A percentile compares a stretch with the other conserved stretches of the same genome.
phyloP scores from a whole-genome alignment of 2,329 filamentous ascomycete genomes.

The Aspergillus persii region DNA sequence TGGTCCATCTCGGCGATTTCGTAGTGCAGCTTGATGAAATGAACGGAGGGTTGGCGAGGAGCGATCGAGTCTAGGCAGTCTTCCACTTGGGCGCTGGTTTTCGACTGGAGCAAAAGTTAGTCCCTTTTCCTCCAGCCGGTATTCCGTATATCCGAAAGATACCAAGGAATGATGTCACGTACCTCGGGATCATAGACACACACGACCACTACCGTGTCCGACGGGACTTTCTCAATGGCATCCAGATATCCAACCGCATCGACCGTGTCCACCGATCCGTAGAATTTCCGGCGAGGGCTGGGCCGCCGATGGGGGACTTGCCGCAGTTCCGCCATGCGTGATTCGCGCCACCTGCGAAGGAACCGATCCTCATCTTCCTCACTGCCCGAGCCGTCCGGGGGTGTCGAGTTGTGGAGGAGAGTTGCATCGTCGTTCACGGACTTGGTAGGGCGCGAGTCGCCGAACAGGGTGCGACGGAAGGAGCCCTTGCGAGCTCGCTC shows the following conservation, averaged over 20 bases:
- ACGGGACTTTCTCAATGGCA: slow-evolving; percentile 83
- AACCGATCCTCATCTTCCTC: slow-evolving; percentile 76
- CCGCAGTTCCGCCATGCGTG: slow-evolving; percentile 75
- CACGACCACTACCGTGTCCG: slow-evolving; percentile 83
- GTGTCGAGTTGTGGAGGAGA: slow-evolving; percentile 24
- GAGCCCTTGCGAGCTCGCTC: slow-evolving; percentile 49
- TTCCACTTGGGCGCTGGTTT: slow-evolving; percentile 76
- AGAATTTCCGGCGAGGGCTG: slow-evolving; percentile 74
- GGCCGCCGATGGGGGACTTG: slow-evolving; percentile 63
- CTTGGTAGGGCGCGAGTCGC: slow-evolving; percentile 24
- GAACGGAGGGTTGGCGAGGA: slow-evolving; percentile 64
- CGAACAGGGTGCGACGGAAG: slow-evolving; percentile 45
- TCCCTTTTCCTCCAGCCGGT: neutral
- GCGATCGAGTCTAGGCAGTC: slow-evolving; percentile 74
- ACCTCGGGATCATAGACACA: slow-evolving; percentile 90
- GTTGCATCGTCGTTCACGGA: slow-evolving; percentile 22
- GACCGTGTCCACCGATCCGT: slow-evolving; percentile 76
- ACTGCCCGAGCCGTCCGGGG: slow-evolving; percentile 33
- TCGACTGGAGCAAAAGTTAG: slow-evolving; percentile 56
- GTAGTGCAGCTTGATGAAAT: slow-evolving; percentile 88
- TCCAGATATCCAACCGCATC: slow-evolving; percentile 93
- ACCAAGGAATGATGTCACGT: slow-evolving; percentile 35
- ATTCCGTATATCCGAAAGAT: neutral
- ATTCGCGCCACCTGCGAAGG: slow-evolving; percentile 80
- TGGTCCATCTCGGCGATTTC: slow-evolving; percentile 93